A percentile compares a stretch with the other conserved stretches of the same genome.
phyloP scores from a whole-genome alignment of 2,329 filamentous ascomycete species.

The Hypoxylon sp. region DNA sequence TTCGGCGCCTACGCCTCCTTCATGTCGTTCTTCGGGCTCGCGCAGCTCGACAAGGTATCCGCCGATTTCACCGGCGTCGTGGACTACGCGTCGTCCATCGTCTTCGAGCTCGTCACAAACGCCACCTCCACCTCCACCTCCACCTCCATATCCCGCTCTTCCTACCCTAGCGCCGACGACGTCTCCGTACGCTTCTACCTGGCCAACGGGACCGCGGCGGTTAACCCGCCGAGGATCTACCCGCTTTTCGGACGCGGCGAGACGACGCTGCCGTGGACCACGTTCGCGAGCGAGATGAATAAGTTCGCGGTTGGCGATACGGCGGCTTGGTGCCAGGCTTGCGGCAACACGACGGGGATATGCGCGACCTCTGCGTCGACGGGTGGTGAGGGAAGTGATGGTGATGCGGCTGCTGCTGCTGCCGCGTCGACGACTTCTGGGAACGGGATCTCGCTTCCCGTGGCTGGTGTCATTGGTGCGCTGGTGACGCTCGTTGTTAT shows the following conservation, averaged over 20 bases:
- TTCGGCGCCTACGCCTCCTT: constrained; percentile 75
- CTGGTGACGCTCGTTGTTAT: constrained; percentile 71
- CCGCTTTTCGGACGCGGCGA: constrained; percentile 73
- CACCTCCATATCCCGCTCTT: constrained; percentile 40
- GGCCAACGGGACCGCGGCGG: constrained; percentile 69
- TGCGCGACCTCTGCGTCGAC: constrained; percentile 66
- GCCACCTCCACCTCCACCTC: constrained; percentile 57
- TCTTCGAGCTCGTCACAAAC: constrained; percentile 79
- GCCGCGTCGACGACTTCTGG: constrained; percentile 45
- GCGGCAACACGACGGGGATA: constrained; percentile 78
- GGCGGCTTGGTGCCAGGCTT: constrained; percentile 79
- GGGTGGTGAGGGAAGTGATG: constrained; percentile 48
- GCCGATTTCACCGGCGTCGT: constrained; percentile 80
- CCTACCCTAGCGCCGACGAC: constrained; percentile 66
- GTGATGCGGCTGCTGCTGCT: constrained; percentile 44
- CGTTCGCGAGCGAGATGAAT: constrained; percentile 75
- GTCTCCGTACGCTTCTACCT: constrained; percentile 74
- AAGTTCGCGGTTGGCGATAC: constrained; percentile 77
- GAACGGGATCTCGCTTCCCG: constrained; percentile 74
- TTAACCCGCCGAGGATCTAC: constrained; percentile 67
- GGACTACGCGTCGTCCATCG: constrained; percentile 88
- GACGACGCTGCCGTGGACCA: constrained; percentile 74
- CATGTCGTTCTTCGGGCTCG: constrained; percentile 74
- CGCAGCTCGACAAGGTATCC: constrained; percentile 66
- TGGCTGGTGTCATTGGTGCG: constrained; percentile 88